Evolutionary conservation across 768 basidiomycete species (phyloP).

Genomic region (Mycena galopus): DNA sequence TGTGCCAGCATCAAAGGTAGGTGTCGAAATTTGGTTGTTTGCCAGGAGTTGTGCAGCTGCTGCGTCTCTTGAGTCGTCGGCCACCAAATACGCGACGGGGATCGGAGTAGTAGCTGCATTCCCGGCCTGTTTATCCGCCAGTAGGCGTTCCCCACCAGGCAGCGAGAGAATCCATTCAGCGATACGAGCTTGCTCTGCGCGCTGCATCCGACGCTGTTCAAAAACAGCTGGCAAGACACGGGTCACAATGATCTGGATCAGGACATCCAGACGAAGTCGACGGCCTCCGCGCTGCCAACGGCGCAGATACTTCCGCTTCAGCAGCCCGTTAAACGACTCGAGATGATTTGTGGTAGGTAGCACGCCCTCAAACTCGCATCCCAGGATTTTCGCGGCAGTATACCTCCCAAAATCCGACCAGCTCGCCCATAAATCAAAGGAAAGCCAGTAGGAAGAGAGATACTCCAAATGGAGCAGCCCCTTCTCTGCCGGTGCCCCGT

Average conservation of each 20-base stretch:
- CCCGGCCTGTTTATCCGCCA: background rate
- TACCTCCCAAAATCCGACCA: background rate
- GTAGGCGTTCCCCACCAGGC: background rate
- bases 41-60: background rate
- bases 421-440: conserved; percentile 3
- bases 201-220: conserved; percentile 16
- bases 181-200: background rate
- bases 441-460: background rate
- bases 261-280: background rate
- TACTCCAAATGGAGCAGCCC: background rate
- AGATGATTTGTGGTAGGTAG: background rate
- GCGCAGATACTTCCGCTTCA: background rate
- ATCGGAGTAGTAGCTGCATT: too few species aligned
- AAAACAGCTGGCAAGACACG: conserved; percentile 37
- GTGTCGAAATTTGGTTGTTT: background rate
- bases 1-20: background rate
- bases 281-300: conserved; percentile 5
- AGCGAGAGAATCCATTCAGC: conserved; percentile 1
- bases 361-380: background rate
- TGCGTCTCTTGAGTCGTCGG: background rate
- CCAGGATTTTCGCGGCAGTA: background rate
- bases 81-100: background rate
- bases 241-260: conserved; percentile 13
- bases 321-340: background rate
- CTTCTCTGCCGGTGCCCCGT: background rate